Evolutionary conservation across 768 basidiomycete species (phyloP), one percentile per base, ranked within the genome.

Genomic region (Lentinula lateritia): DNA sequence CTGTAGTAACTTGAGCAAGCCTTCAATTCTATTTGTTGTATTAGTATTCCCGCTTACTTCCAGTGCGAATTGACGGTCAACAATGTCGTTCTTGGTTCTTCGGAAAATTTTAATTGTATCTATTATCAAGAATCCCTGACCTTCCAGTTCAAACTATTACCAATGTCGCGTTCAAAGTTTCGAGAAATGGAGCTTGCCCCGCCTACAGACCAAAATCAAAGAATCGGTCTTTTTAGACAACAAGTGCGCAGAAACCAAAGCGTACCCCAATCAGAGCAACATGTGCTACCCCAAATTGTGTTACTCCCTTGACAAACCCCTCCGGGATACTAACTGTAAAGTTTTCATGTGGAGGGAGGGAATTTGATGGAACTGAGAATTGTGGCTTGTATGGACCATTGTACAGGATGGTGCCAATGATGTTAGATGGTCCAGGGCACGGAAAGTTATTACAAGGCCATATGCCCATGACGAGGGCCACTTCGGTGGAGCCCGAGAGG

Each of bases 401-500:
- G 68, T 80, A 83, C 50, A 84, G 69, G n/a, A 83, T 73, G 9
- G 59, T 65, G 12, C 82, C 82, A 66, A 83, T 62, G 16, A 68
- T 58, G 6, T 70, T 70, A 1, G 61, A 48, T 7, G 69, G 69
- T 6, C 70, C 36, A 15, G 60, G 48, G 62, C 75, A 71, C 46
- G 65, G 59, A 6, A 62, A 61, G 54, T 74, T 50, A n/a, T 60
- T 20, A 61, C 76, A 84, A 36, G 76, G 74, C 48, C 71, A 69
- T 34, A 83, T 39, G 6, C 74, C 80, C 56, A 84, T 76, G 34
- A 77, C 77, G 54, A 84, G 67, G 13, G 76, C 79, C 2, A 83
- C 75, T 61, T 83, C 80, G 41, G 67, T 69, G 9, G 77, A 77
- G 10, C 71, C 71, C 1, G 76, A 71, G 20, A 80, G 66, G 7